Base-by-base conservation (phyloP, 192 early-diverging fungal genomes). In the Geranomyces variabilis region DNA sequence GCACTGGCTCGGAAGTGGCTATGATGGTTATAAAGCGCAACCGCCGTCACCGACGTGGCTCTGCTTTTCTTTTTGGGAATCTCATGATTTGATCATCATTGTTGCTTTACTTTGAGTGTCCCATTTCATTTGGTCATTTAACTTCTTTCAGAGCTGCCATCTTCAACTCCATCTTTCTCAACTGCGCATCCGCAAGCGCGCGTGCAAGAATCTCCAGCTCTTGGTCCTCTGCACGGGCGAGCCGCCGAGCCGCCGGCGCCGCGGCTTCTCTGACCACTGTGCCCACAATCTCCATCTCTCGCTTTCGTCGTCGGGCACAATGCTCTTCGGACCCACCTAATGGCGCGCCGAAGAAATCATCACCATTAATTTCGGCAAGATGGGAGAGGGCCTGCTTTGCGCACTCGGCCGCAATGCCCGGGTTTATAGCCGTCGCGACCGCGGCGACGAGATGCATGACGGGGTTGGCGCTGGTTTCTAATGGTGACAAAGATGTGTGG, bases 1-100 rank as follows among this genome's bases (percentile, higher is more conserved):
- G 78, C 82, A 22, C 75, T 92, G 67, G 90, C 90, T 24, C 87
- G 89, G 76, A 89, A 90, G 73, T 89, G 90, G 70, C 81, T 97
- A 65, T 91, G 58, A 70, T 34, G 15, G 7, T 14, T 9, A 28
- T 9, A 55, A 24, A n/a, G 8, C 26, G 15, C 26, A 55, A n/a
- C 19, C 26, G 4, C 2, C 26, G 3, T 28, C 3, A 24, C 15
- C 21, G 6, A 24, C 26, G 4, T 55, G 19, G 3, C 51, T 47
- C 12, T 47, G 46, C 19, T 47, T 47, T 47, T 47, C 46, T 47
- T 47, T 47, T 47, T 47, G 12, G 12, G 46, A 19, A 47, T 47
- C 19, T 47, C 46, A 47, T 47, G 12, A 19, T 47, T 47, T 47
- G 46, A 19, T 14, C 46, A 47, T 14, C 12, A 47, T 47, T 14